phyloP scores from a whole-genome alignment of 2,329 filamentous ascomycete genomes.

The Neofusicoccum umdonicola region DNA sequence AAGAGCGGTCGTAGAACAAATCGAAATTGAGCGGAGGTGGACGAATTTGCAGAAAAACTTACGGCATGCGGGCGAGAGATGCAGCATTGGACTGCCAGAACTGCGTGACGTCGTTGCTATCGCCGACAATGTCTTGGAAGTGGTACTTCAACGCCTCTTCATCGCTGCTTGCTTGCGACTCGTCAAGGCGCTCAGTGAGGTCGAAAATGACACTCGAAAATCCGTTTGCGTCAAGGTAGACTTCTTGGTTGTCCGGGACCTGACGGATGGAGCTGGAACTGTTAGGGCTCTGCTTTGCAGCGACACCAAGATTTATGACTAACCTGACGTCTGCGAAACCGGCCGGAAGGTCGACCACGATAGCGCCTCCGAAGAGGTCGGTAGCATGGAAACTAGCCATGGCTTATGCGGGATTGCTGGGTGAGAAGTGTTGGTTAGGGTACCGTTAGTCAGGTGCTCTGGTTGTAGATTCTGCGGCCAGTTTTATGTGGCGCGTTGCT shows the following conservation, averaged over 20 bases:
- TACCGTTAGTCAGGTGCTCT: not conserved
- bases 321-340: conserved; percentile 74
- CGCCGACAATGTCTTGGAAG: conserved; percentile 46
- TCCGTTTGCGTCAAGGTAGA: conserved; percentile 79
- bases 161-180: conserved; percentile 59
- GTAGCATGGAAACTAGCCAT: conserved; percentile 53
- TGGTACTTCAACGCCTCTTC: conserved; percentile 61
- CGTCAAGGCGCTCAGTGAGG: conserved; percentile 76
- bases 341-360: conserved; percentile 65
- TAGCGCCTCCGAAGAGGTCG: conserved; percentile 70
- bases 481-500: not conserved
- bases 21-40: too few relatives aligned
- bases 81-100: conserved; percentile 31
- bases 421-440: not conserved
- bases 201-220: conserved; percentile 89
- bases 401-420: conserved; percentile 34
- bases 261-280: conserved; percentile 65
- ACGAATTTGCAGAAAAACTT: conserved; percentile 22
- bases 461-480: not conserved
- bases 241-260: conserved; percentile 85
- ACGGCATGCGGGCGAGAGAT: conserved; percentile 37
- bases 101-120: conserved; percentile 35
- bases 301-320: conserved; percentile 19
- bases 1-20: not conserved
- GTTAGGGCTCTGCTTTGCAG: not conserved